phyloP scores from a whole-genome alignment of 2,329 filamentous ascomycete species.

The Fusarium succisae region DNA sequence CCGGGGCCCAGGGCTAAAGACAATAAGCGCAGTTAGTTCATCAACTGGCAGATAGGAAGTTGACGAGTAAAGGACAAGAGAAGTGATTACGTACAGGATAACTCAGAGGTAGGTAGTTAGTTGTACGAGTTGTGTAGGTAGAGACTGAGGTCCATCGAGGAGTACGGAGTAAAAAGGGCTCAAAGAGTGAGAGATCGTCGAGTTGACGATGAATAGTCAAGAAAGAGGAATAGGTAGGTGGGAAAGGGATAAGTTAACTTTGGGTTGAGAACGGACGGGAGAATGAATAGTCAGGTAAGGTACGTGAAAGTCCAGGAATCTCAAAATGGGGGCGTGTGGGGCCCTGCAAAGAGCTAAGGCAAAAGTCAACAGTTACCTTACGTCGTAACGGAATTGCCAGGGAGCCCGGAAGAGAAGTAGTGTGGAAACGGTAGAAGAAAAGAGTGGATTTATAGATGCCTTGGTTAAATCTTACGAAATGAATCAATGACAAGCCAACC shows the following conservation, averaged over 20 bases:
- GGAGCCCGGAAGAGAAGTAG: slow-evolving; percentile 13
- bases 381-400: slow-evolving; percentile 22
- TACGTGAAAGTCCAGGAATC: neutral
- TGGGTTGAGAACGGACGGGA: neutral
- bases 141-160: neutral
- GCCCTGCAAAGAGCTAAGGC: slow-evolving; percentile 15
- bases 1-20: slow-evolving; percentile 37
- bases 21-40: slow-evolving; percentile 34
- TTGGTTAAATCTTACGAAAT: slow-evolving; percentile 8
- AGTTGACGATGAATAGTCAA: slow-evolving; percentile 10
- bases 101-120: neutral
- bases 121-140: neutral
- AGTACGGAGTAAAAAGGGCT: neutral
- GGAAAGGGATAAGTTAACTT: slow-evolving; percentile 18
- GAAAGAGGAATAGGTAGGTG: neutral
- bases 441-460: slow-evolving; percentile 4
- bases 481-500: neutral
- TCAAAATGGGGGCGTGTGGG: slow-evolving; percentile 10
- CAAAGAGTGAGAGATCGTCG: neutral
- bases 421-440: slow-evolving; percentile 13
- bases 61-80: neutral
- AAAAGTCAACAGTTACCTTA: slow-evolving; percentile 17
- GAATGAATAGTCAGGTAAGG: neutral
- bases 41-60: slow-evolving; percentile 27
- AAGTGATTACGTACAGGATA: neutral